Evolutionary conservation across 306 rosid species (phyloP), one percentile per base, ranked within the genome.

Genomic region (Lathyrus oleraceus): DNA sequence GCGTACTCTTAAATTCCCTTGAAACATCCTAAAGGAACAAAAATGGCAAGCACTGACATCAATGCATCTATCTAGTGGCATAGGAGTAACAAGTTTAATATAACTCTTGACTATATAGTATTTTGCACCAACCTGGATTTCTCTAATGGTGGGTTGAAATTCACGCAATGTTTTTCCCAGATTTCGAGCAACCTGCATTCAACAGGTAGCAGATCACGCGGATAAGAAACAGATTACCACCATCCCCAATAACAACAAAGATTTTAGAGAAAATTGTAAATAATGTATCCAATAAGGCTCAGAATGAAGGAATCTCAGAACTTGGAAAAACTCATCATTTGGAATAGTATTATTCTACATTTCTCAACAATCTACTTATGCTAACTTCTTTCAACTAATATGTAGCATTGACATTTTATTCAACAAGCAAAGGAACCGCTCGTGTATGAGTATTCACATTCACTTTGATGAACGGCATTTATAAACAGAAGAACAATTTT

Each of bases 101-200:
- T 28, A 57, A 57, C 20, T 54, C 30, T 12, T 30, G 60, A 54
- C 27, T 21, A 0, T 10, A 10, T 61, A 51, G 67, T 62, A 27
- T 35, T 65, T 66, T 61, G 19, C 65, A 76, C 77, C 53, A 45
- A 90, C 97, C 97, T 95, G 99, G 71, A 95, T 95, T 81, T 95
- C 99, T 81, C 68, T 87, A 71, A 95, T 95, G 69, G 99, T 95
- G 63, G 97, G 99, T 86, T 91, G 99, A 82, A 95, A 95, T 66
- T 90, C 82, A 47, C 99, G 95, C 74, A 95, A 73, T 6, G 99
- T 95, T 79, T 95, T 91, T 23, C 99, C 99, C 62, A 95, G 72
- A 78, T 78, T 95, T 35, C 97, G 87, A 74, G 99, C 99, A 85
- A 95, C 96, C 99, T 95, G 85, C 87, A 82, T 61, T 61, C 36